phyloP scores from a whole-genome alignment of 2,329 filamentous ascomycete genomes.

The Apiospora kogelbergensis region DNA sequence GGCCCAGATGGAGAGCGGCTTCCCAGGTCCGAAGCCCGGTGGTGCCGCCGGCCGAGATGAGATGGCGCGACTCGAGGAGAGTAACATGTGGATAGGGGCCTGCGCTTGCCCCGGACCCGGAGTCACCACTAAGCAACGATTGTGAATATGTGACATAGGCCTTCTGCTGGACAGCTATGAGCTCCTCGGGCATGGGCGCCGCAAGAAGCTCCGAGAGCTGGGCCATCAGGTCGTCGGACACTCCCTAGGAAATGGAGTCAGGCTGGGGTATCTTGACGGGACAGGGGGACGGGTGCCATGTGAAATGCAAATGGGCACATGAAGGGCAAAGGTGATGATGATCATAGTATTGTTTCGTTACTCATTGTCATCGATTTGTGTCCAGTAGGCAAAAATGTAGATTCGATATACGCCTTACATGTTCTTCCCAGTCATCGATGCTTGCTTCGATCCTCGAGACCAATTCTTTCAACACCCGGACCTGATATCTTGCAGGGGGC shows the following conservation, averaged over 20 bases:
- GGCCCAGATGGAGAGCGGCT: slow-evolving; percentile 71
- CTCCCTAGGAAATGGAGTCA: slow-evolving; percentile 58
- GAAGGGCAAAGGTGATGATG: slow-evolving; percentile 4
- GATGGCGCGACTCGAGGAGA: slow-evolving; percentile 65
- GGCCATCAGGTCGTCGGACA: slow-evolving; percentile 78
- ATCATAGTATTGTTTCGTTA: background rate
- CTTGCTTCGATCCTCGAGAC: slow-evolving; percentile 68
- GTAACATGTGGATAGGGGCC: slow-evolving; percentile 45
- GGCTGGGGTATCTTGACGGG: slow-evolving; percentile 11
- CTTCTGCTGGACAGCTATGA: slow-evolving; percentile 67
- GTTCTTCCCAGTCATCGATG: slow-evolving; percentile 79
- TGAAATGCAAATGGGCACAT: slow-evolving; percentile 19
- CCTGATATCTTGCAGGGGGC: slow-evolving; percentile 69
- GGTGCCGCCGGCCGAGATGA: slow-evolving; percentile 70
- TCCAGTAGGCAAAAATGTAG: background rate
- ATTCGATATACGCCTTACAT: slow-evolving; percentile 61
- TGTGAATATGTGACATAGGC: slow-evolving; percentile 72
- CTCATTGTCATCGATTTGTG: background rate
- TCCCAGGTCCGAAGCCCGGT: slow-evolving; percentile 83
- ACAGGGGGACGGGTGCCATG: slow-evolving; percentile 15
- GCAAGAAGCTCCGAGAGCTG: slow-evolving; percentile 65
- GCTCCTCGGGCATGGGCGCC: slow-evolving; percentile 62
- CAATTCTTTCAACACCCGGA: slow-evolving; percentile 72
- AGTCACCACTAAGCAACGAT: slow-evolving; percentile 32
- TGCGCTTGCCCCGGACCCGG: background rate